These are phyloP conservation scores for Boletellus emodensis DNA, from an alignment of 768 basidiomycete genomes.

Conservation along the genomic window DNA sequence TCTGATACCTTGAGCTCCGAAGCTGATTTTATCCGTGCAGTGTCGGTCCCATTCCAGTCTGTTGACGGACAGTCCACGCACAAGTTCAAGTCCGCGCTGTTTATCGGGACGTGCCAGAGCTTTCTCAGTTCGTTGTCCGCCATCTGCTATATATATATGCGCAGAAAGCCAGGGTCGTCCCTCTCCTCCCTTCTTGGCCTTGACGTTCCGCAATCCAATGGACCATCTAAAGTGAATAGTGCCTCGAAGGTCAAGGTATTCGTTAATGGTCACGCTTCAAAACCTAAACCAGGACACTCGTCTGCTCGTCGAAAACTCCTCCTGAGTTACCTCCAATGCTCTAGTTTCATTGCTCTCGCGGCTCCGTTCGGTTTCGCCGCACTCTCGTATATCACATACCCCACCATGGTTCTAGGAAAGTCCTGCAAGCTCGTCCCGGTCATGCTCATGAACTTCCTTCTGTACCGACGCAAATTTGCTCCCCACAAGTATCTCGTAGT, in stretches of 20 bases:
- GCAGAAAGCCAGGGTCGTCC: constrained; percentile 51
- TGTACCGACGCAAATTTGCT: constrained; percentile 91
- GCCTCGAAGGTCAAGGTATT: constrained; percentile 32
- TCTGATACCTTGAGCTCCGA: background rate
- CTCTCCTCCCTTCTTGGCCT: constrained; percentile 62
- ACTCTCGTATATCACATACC: constrained; percentile 94
- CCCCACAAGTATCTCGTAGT: constrained; percentile 96
- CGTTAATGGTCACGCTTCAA: constrained; percentile 31
- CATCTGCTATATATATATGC: constrained; percentile 66
- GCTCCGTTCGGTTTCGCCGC: constrained; percentile 96
- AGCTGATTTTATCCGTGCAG: constrained; percentile 34
- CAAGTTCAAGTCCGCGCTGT: constrained; percentile 82
- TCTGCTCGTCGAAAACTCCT: constrained; percentile 48
- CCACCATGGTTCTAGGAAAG: constrained; percentile 97
- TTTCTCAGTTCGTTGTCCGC: constrained; percentile 73
- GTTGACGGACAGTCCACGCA: constrained; percentile 57
- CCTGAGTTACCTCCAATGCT: constrained; percentile 75
- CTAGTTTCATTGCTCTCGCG: constrained; percentile 83
- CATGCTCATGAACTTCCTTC: constrained; percentile 93
- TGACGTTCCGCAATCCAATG: constrained; percentile 24
- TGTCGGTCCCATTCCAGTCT: constrained; percentile 80
- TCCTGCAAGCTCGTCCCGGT: constrained; percentile 99
- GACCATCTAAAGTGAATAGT: constrained; percentile 27
- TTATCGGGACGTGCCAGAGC: constrained; percentile 84
- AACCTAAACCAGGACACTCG: constrained; percentile 23